Base-by-base conservation (phyloP, 345 rosid genomes). In the Pugionium dolabratum region DNA sequence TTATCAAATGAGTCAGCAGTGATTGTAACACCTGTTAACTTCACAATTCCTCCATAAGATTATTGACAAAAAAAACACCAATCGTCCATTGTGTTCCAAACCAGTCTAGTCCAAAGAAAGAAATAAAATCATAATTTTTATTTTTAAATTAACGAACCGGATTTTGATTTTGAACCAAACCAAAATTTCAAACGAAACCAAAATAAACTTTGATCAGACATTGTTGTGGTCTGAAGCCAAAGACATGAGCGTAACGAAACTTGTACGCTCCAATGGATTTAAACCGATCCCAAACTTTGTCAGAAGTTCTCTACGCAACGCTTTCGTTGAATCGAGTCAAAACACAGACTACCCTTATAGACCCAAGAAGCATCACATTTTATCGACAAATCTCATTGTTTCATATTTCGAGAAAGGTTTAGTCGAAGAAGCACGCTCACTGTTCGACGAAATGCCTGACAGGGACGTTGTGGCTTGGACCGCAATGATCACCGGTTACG, bases 331-430 rank as follows among this genome's bases (percentile, higher is more conserved):
- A 6, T 53, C 73, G 2, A 62, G 7, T 41, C 64, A 54, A 59
- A 66, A 27, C 47, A 47, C 59, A 1, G 69, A 45, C 27, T 70
- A 75, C 67, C 45, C 78, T 25, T 82, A 78, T 35, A 63, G 54
- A 62, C 78, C 82, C 3, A 88, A 78, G 64, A 76, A 75, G n/a
- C 82, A 88, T 30, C 69, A 86, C 70, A 66, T 86, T 45, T 74
- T 91, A 51, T 83, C 91, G 45, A 95, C 97, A 3, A 85, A 77
- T 59, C 82, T 88, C 41, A 79, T 91, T 25, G 76, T 67, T 4
- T 81, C 90, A 0, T 91, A 71, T 59, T 83, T 83, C 2, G 80
- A 85, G 2, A 72, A 62, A 85, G 99, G 90, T 7, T 82, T 84
- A n/a, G 82, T 94, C 32, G 72, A 87, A 1, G 90, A 92, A 83